Evolutionary conservation across 169 alveolate species (phyloP).

Genomic region (Plasmodium fragile): DNA sequence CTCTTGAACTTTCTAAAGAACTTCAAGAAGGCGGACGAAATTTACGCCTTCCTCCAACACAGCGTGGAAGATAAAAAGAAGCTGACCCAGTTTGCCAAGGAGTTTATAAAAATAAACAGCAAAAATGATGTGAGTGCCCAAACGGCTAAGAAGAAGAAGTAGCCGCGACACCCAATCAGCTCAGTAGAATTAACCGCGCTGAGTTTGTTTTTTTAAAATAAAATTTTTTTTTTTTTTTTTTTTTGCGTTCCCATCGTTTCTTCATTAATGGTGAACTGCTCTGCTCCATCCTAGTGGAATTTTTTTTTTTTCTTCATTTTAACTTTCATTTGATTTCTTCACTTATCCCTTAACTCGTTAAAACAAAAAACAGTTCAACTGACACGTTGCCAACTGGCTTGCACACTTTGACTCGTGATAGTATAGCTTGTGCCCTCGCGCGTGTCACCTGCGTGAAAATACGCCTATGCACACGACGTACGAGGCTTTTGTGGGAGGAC

Average conservation of each 20-base stretch:
- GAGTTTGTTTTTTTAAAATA: neutral
- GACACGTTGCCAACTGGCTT: neutral
- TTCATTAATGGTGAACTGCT: neutral
- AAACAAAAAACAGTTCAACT: neutral
- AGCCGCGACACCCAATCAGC: neutral
- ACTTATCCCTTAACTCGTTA: neutral
- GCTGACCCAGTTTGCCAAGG: conserved; percentile 54
- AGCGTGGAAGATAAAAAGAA: conserved; percentile 70
- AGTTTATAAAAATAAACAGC: conserved; percentile 59
- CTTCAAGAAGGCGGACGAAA: conserved; percentile 74
- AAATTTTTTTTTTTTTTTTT: neutral
- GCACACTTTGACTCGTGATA: neutral
- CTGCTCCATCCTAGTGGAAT: neutral
- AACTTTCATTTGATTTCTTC: neutral
- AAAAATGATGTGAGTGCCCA: conserved; percentile 26
- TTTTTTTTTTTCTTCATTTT: neutral
- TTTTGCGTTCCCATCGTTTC: neutral
- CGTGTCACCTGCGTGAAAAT: neutral
- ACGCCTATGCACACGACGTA: neutral
- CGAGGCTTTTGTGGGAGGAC: neutral
- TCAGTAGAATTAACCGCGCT: neutral
- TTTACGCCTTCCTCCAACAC: conserved; percentile 66
- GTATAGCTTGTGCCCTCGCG: neutral
- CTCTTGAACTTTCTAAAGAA: conserved; percentile 51
- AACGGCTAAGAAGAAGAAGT: conserved; percentile 19